Evolutionary conservation across 495 filamentous ascomycete genomes (phyloP), one percentile per base, ranked within the genome.

Genomic region (Podospora pseudoanserina): DNA sequence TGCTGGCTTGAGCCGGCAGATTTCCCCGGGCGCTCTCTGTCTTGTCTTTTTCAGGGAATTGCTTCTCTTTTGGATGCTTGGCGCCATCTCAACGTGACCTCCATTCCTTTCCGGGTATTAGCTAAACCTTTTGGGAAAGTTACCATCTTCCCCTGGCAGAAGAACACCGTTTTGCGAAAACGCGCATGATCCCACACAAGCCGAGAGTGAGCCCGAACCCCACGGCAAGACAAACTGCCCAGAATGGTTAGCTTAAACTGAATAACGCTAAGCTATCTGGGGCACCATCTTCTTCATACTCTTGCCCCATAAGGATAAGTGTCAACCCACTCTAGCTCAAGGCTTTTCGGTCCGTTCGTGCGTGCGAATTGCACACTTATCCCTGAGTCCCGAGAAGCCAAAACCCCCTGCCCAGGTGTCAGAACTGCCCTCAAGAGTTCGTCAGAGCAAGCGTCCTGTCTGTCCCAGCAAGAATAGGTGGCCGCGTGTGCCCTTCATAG

Each of bases 51-150:
- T 71, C 60, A 59, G 63, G 71, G 62, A 2, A 70, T 70, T 70
- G 68, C 49, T 74, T 63, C 71, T 70, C 61, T 11, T 67, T 70
- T 63, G 57, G 67, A 70, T n/a, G 55, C 64, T 71, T 66, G 56
- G 68, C 60, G 53, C 55, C 34, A 57, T 23, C 44, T 44, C 65
- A 68, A n/a, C 55, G 68, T 68, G 65, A 68, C 65, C 65, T 27
- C 71, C 70, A 53, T 67, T 67, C 73, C 75, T 63, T 65, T 76
- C 54, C 63, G 71, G 72, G 74, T 65, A 74, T 55, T 71, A 65
- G 59, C 68, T 72, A 67, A 67, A 70, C 70, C 53, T 71, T 74
- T 67, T 72, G 65, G 70, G 70, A 63, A 59, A 64, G 63, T 27
- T 66, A 16, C 53, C 20, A 18, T 23, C 23, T 23, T 56, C 54